Evolutionary conservation across 805 yeast species (phyloP).

Genomic region (Candida railenensis): DNA sequence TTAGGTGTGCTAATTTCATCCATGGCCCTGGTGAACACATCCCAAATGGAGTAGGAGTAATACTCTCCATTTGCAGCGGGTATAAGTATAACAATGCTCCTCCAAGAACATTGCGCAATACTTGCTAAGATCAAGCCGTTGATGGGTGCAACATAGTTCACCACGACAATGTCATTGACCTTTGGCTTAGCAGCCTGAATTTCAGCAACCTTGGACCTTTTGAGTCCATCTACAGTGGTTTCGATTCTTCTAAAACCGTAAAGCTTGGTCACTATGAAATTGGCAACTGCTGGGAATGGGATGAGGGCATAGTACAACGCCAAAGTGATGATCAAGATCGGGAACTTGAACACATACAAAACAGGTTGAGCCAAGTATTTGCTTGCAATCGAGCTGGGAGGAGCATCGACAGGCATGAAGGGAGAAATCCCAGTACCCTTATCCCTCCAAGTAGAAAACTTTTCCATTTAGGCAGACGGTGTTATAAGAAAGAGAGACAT

Average conservation of each 20-base stretch:
- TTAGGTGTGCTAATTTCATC: background rate
- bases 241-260: slow-evolving; percentile 39
- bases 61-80: slow-evolving; percentile 39
- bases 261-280: slow-evolving; percentile 20
- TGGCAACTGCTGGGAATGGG: slow-evolving; percentile 18
- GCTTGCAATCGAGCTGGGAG: slow-evolving; percentile 18
- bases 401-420: slow-evolving; percentile 53
- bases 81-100: slow-evolving; percentile 26
- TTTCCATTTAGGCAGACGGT: slow-evolving; percentile 56
- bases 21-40: slow-evolving; percentile 17
- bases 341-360: slow-evolving; percentile 20
- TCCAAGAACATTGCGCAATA: slow-evolving; percentile 23
- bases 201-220: slow-evolving; percentile 36
- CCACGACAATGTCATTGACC: slow-evolving; percentile 50
- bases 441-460: slow-evolving; percentile 82
- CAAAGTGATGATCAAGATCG: slow-evolving; percentile 19
- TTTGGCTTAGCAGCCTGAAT: slow-evolving; percentile 34
- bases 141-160: slow-evolving; percentile 59
- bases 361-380: slow-evolving; percentile 16
- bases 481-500: background rate
- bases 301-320: slow-evolving; percentile 12
- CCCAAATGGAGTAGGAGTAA: slow-evolving; percentile 22
- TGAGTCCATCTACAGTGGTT: slow-evolving; percentile 49
- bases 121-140: slow-evolving; percentile 45
- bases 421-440: slow-evolving; percentile 94